Percentiles rank a stretch among this genome's conserved stretches.
These are phyloP conservation scores for Salix suchowensis DNA, from an alignment of 345 rosid genomes.

Conservation along the genomic window DNA sequence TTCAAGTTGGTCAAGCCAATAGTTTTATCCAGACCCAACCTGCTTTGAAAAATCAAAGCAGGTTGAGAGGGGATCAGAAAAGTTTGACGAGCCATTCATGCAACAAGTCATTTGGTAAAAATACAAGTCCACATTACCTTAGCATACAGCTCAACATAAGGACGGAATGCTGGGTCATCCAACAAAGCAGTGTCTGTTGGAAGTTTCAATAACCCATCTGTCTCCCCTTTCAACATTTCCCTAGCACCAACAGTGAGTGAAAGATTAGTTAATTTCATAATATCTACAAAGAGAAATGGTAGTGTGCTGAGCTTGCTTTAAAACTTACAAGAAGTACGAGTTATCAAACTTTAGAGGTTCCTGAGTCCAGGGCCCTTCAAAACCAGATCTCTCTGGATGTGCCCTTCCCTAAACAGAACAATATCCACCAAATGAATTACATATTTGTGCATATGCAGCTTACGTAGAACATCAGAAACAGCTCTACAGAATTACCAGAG, in stretches of 20 bases:
- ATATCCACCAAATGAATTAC: conserved; percentile 12
- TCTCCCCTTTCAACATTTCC: conserved; percentile 67
- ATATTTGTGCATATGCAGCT: not conserved
- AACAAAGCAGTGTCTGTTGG: conserved; percentile 73
- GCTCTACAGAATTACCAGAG: conserved; percentile 32
- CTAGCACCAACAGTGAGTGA: conserved; percentile 25
- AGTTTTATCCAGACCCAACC: conserved; percentile 9
- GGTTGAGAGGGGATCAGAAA: not conserved
- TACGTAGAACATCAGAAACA: not conserved
- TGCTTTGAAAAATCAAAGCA: not conserved
- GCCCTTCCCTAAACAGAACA: conserved; percentile 64
- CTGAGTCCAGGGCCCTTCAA: conserved; percentile 94
- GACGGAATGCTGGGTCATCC: conserved; percentile 64
- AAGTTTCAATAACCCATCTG: conserved; percentile 80
- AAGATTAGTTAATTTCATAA: not conserved
- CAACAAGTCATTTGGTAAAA: not conserved
- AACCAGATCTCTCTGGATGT: conserved; percentile 90
- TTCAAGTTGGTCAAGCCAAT: conserved; percentile 1
- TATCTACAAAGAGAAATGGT: not conserved
- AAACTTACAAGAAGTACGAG: conserved; percentile 83
- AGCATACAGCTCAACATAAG: conserved; percentile 72
- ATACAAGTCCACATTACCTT: conserved; percentile 41
- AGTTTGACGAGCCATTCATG: not conserved
- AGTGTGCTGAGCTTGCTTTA: not conserved
- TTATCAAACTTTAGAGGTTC: conserved; percentile 91